Evolutionary conservation across 2,329 filamentous ascomycete species (phyloP).

Genomic region (Zarea fungicola): DNA sequence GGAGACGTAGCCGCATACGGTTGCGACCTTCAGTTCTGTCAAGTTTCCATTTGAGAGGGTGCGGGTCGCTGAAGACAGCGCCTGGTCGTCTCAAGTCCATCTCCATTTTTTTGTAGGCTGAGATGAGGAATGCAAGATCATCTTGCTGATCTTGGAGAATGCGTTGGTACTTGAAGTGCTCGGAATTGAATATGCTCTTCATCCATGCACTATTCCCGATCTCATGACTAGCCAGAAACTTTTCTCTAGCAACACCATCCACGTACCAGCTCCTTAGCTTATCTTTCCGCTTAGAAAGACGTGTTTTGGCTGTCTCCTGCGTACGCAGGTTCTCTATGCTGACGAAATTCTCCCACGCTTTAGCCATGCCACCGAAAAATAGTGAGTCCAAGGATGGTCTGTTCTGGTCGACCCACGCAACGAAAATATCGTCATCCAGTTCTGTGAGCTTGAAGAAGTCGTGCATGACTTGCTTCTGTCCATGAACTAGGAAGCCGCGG

Average conservation of each 20-base stretch:
- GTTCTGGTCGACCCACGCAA: constrained; percentile 83
- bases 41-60: constrained; percentile 75
- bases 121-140: constrained; percentile 70
- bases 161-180: constrained; percentile 87
- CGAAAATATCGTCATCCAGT: constrained; percentile 81
- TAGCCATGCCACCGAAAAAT: constrained; percentile 77
- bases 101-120: constrained; percentile 73
- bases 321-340: constrained; percentile 74
- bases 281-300: constrained; percentile 73
- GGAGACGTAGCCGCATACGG: constrained; percentile 82
- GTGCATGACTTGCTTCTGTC: constrained; percentile 65
- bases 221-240: constrained; percentile 74
- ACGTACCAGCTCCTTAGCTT: constrained; percentile 74
- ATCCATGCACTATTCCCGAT: constrained; percentile 86
- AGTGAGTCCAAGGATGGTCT: constrained; percentile 71
- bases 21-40: constrained; percentile 95
- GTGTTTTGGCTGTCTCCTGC: constrained; percentile 64
- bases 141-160: constrained; percentile 91
- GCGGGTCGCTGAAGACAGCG: constrained; percentile 67
- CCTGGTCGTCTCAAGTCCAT: constrained; percentile 73
- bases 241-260: constrained; percentile 64
- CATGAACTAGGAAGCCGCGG: constrained; percentile 61
- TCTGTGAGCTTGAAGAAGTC: constrained; percentile 83
- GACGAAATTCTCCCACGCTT: constrained; percentile 85
- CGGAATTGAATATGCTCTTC: constrained; percentile 89